phyloP scores from a whole-genome alignment of 495 filamentous ascomycete genomes.

The Xylaria scruposa region DNA sequence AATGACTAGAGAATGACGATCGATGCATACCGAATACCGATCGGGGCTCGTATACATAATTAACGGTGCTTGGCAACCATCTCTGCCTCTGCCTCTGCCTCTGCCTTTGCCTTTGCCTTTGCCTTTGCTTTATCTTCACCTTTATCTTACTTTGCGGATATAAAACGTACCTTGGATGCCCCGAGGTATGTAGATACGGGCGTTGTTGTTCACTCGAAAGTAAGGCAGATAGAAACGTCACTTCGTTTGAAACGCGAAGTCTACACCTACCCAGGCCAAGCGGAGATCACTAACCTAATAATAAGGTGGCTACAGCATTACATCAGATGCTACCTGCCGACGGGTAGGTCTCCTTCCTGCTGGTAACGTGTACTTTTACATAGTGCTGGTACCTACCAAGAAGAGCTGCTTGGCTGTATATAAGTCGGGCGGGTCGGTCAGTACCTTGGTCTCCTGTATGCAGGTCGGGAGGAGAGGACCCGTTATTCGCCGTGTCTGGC shows the following conservation, averaged over 20 bases:
- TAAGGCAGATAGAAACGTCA: neutral
- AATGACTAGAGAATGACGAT: neutral
- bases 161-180: neutral
- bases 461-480: conserved; percentile 6
- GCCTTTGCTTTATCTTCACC: neutral
- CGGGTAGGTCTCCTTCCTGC: conserved; percentile 6
- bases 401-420: no score
- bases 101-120: neutral
- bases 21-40: neutral
- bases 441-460: neutral
- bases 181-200: no score
- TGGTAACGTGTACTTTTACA: conserved; percentile 1
- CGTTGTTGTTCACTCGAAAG: no score
- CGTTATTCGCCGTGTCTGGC: conserved; percentile 2
- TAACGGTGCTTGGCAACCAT: neutral
- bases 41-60: neutral
- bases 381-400: no score
- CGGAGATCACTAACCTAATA: conserved; percentile 2
- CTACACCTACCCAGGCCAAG: neutral
- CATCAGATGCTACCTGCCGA: conserved; percentile 6
- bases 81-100: neutral
- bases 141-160: neutral
- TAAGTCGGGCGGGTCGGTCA: conserved; percentile 17
- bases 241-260: neutral
- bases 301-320: neutral